phyloP scores from a whole-genome alignment of 2,329 filamentous ascomycete species.

The Xylaria sp. region DNA sequence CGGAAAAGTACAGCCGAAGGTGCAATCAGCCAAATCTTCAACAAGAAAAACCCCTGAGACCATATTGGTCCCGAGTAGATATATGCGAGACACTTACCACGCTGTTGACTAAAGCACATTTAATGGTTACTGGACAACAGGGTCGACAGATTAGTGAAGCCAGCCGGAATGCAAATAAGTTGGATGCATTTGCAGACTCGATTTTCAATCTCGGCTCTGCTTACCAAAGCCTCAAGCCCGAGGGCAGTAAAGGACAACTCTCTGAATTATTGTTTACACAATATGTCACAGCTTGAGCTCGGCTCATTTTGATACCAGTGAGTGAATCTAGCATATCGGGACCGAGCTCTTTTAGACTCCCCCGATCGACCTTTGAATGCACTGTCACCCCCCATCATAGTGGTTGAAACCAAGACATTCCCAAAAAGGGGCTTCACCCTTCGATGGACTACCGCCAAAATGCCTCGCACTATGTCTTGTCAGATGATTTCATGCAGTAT shows the following conservation, averaged over 20 bases:
- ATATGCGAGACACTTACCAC: no score
- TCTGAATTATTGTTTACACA: not conserved
- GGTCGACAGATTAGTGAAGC: no score
- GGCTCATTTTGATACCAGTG: not conserved
- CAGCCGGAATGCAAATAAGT: no score
- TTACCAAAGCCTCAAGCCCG: no score
- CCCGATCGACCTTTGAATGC: not conserved
- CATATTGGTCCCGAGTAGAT: no score
- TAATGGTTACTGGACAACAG: no score
- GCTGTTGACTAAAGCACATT: no score
- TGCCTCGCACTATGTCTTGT: slow-evolving; percentile 14
- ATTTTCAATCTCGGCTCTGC: no score
- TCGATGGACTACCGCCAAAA: slow-evolving; percentile 9
- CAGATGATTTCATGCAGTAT: slow-evolving; percentile 13
- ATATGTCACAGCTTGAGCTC: not conserved
- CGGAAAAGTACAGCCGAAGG: slow-evolving; percentile 9
- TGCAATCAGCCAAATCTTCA: not conserved
- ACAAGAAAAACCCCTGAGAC: no score
- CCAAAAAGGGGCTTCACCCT: slow-evolving; percentile 1
- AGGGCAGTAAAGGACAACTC: not conserved
- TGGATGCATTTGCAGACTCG: no score
- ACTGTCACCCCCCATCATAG: not conserved
- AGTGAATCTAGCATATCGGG: not conserved
- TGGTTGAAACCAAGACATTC: not conserved
- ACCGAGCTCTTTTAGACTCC: not conserved